Conservation (phyloP, 2,329 filamentous ascomycete genomes). For the Lojkania enalia region DNA sequence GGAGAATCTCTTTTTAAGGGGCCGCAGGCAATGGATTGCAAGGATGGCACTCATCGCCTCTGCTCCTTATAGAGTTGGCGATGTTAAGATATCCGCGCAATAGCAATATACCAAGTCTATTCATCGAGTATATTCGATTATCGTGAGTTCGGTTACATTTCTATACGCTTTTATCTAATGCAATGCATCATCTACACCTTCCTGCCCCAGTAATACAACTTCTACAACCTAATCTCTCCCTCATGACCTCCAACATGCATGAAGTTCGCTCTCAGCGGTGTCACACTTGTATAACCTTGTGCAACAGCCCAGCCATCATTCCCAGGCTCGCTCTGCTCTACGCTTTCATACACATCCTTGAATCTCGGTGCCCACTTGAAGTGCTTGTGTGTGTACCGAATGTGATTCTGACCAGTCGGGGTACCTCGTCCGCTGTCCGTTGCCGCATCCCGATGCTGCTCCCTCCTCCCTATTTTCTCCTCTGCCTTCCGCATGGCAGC, state of each 20-base stretch:
- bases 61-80: too few relatives aligned
- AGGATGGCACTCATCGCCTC: too few relatives aligned
- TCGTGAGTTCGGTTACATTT: not conserved
- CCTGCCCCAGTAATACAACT: not conserved
- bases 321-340: slow-evolving; percentile 76
- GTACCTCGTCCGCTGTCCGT: slow-evolving; percentile 37
- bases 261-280: slow-evolving; percentile 90
- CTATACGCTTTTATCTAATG: not conserved
- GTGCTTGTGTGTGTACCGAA: slow-evolving; percentile 73
- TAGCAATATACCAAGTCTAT: not conserved
- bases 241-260: slow-evolving; percentile 60
- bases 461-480: slow-evolving; percentile 50
- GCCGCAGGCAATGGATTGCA: too few relatives aligned
- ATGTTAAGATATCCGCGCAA: too few relatives aligned
- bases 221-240: slow-evolving; percentile 35
- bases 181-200: not conserved
- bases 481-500: slow-evolving; percentile 70
- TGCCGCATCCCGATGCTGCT: slow-evolving; percentile 27
- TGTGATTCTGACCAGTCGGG: slow-evolving; percentile 35
- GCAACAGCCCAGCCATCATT: slow-evolving; percentile 94
- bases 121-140: not conserved
- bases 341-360: slow-evolving; percentile 81
- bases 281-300: slow-evolving; percentile 86
- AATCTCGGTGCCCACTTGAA: slow-evolving; percentile 95
- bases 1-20: not conserved